Percentiles rank a stretch among this genome's conserved stretches.
These are phyloP conservation scores for Penicillium bovifimosum DNA, from an alignment of 495 filamentous ascomycete species.

Conservation along the genomic window DNA sequence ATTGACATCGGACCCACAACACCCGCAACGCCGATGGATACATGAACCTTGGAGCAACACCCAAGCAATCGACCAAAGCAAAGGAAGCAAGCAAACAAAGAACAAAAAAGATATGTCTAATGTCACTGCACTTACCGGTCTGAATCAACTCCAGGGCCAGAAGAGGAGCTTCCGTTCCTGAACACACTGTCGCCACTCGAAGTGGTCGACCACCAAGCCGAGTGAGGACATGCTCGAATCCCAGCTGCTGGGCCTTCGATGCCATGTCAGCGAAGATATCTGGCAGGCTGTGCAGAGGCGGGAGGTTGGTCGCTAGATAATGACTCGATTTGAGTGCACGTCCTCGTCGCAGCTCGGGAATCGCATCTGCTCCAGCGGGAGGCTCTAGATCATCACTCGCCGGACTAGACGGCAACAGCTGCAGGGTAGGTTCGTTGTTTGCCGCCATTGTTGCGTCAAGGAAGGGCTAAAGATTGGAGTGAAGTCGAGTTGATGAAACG, in stretches of 20 bases:
- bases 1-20: not conserved
- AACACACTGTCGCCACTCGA: conserved; percentile 71
- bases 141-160: conserved; percentile 55
- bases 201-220: conserved; percentile 41
- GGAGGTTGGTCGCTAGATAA: conserved; percentile 28
- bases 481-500: not conserved
- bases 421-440: not conserved
- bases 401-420: conserved; percentile 4
- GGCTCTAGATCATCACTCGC: conserved; percentile 4
- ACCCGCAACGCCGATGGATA: not conserved
- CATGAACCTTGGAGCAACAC: not conserved
- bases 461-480: not conserved
- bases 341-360: conserved; percentile 11
- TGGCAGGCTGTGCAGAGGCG: conserved; percentile 41
- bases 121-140: conserved; percentile 29
- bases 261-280: conserved; percentile 50
- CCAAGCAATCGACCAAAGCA: not conserved
- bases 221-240: conserved; percentile 31
- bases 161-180: conserved; percentile 76
- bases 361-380: conserved; percentile 3
- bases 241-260: conserved; percentile 30
- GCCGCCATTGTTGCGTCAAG: not conserved
- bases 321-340: not conserved
- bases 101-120: no score
- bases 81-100: not conserved